These are phyloP conservation scores for Rhododendron williamsianum DNA, from an alignment of 148 eudicot genomes.

Conservation along the genomic window DNA sequence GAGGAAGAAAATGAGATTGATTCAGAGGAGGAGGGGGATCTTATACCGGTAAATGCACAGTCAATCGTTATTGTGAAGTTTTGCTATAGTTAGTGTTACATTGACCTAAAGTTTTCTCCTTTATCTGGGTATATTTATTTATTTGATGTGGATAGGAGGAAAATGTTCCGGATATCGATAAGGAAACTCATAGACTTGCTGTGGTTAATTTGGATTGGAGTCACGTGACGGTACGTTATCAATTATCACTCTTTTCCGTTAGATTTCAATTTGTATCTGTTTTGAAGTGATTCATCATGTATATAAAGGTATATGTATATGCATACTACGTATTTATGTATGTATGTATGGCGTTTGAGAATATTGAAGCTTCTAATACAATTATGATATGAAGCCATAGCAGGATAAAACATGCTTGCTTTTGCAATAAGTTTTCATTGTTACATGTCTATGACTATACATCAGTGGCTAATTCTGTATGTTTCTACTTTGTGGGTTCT, in stretches of 20 bases:
- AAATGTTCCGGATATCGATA: slow-evolving; percentile 65
- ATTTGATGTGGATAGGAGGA: slow-evolving; percentile 50
- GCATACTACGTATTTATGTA: background rate
- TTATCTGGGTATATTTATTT: background rate
- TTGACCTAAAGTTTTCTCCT: background rate
- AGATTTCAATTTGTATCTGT: background rate
- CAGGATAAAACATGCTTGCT: background rate
- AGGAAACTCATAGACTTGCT: slow-evolving; percentile 80
- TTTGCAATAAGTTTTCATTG: background rate
- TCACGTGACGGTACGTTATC: slow-evolving; percentile 59
- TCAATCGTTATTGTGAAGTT: background rate
- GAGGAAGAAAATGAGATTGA: slow-evolving; percentile 37
- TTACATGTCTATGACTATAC: background rate
- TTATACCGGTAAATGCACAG: slow-evolving; percentile 34
- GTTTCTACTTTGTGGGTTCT: background rate
- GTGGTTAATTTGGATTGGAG: slow-evolving; percentile 91
- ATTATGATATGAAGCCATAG: background rate
- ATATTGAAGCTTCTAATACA: background rate
- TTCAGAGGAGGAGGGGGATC: slow-evolving; percentile 40
- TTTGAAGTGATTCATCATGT: background rate
- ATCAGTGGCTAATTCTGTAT: background rate
- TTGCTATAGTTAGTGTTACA: background rate
- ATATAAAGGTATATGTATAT: background rate
- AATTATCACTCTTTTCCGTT: background rate
- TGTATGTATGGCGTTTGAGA: background rate